Evolutionary conservation across 2,329 filamentous ascomycete genomes (phyloP).

Genomic region (Claviceps citrina): DNA sequence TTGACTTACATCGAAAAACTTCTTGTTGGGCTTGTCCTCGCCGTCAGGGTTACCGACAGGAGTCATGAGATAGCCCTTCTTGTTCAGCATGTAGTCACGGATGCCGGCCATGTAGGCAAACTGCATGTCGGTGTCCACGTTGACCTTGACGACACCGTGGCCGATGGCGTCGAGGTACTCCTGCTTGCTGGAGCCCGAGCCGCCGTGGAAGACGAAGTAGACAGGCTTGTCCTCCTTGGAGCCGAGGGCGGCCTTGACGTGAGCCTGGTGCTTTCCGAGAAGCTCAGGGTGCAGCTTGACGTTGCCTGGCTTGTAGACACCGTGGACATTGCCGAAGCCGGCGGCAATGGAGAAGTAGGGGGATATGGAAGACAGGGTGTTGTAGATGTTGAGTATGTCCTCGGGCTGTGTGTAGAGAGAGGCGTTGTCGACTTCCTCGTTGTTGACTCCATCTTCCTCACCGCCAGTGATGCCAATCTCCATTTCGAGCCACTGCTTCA

Average conservation of each 20-base stretch:
- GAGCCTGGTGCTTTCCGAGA: constrained; percentile 88
- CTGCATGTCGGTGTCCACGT: constrained; percentile 96
- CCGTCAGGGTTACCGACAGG: constrained; percentile 93
- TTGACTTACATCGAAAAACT: constrained; percentile 50
- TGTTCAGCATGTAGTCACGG: constrained; percentile 84
- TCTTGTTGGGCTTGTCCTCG: constrained; percentile 98
- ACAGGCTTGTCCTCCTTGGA: constrained; percentile 74
- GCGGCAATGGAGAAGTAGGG: constrained; percentile 97
- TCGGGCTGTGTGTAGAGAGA: constrained; percentile 95
- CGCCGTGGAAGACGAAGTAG: constrained; percentile 99
- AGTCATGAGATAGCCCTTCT: constrained; percentile 83
- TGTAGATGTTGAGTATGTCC: constrained; percentile 85
- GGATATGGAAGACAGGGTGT: constrained; percentile 69
- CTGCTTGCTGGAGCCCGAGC: constrained; percentile 76
- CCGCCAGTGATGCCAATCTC: constrained; percentile 76
- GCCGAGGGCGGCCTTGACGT: constrained; percentile 66
- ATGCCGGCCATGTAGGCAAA: constrained; percentile 85
- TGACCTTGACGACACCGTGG: constrained; percentile 97
- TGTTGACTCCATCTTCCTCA: constrained; percentile 97
- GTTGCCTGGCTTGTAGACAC: constrained; percentile 96
- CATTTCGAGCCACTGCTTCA: constrained; percentile 99
- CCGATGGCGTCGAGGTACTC: constrained; percentile 82
- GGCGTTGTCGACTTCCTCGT: constrained; percentile 93
- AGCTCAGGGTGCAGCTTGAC: constrained; percentile 94
- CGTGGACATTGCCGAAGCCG: constrained; percentile 97